Conservation (phyloP, 306 rosid genomes). For the Hippophae rhamnoides region DNA sequence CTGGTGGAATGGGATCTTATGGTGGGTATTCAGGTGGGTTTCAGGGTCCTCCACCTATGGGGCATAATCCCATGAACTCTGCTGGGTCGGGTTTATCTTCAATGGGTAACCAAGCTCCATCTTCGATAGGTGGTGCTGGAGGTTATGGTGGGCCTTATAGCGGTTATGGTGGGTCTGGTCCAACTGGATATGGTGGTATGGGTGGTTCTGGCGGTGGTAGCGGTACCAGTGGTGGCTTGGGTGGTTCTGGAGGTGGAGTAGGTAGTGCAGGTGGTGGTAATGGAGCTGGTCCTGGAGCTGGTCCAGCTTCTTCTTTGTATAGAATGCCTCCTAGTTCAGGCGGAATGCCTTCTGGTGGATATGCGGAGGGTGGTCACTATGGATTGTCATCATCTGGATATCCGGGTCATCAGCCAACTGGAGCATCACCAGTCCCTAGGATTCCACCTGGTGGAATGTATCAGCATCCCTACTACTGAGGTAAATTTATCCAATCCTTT, state of each 20-base stretch:
- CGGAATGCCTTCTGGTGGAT: constrained; percentile 66
- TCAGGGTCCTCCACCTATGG: constrained; percentile 55
- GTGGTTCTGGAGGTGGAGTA: constrained; percentile 24
- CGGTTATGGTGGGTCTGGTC: constrained; percentile 17
- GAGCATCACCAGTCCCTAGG: constrained; percentile 68
- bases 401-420: constrained; percentile 65
- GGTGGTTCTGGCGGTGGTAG: constrained; percentile 27
- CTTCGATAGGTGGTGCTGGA: constrained; percentile 43
- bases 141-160: constrained; percentile 54
- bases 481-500: constrained; percentile 23
- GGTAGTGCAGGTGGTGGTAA: constrained; percentile 19
- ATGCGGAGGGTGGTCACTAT: constrained; percentile 66
- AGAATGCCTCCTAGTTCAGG: constrained; percentile 64
- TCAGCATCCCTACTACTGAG: constrained; percentile 89
- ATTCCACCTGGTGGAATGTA: constrained; percentile 82
- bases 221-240: constrained; percentile 16
- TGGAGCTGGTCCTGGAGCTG: constrained; percentile 11
- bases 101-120: constrained; percentile 41
- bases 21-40: constrained; percentile 58
- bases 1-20: constrained; percentile 55
- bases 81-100: constrained; percentile 44
- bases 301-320: constrained; percentile 46
- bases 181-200: constrained; percentile 13
- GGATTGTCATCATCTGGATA: constrained; percentile 47
- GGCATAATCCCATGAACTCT: constrained; percentile 45